phyloP scores from a whole-genome alignment of 192 early-diverging fungal genomes.

The Obelidium mucronatum region DNA sequence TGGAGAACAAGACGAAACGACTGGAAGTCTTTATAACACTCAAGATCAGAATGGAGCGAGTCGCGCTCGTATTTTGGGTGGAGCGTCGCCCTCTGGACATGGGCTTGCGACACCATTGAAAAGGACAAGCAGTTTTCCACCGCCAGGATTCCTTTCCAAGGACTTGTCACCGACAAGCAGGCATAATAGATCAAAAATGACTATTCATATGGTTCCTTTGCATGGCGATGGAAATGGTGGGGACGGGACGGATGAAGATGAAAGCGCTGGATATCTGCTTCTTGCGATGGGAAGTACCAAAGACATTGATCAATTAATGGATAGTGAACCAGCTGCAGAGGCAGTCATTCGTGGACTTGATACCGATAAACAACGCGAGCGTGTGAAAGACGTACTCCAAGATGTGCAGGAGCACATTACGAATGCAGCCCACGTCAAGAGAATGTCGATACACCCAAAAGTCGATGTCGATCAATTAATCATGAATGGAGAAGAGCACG shows the following conservation, averaged over 20 bases:
- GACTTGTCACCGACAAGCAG: no score
- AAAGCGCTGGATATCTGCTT: neutral
- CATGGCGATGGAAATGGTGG: neutral
- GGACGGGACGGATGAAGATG: neutral
- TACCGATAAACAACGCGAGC: slow-evolving; percentile 1
- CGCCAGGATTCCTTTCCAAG: neutral
- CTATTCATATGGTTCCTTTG: no score
- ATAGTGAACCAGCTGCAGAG: neutral
- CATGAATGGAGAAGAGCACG: neutral
- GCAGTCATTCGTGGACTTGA: neutral
- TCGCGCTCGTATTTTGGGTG: no score
- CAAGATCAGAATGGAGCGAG: no score
- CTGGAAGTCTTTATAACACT: no score
- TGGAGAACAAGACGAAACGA: no score
- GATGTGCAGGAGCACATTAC: slow-evolving; percentile 24
- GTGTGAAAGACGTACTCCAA: slow-evolving; percentile 19
- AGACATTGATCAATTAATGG: slow-evolving; percentile 10
- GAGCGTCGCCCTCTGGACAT: no score
- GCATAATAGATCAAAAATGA: no score
- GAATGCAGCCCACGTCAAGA: neutral
- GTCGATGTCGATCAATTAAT: slow-evolving; percentile 24
- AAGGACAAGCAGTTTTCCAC: slow-evolving; percentile 8
- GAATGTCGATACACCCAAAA: neutral
- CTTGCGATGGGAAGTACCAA: neutral
- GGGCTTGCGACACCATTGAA: no score